Percentiles rank a stretch among this genome's conserved stretches.
phyloP scores from a whole-genome alignment of 2,329 filamentous ascomycete species.

The Neofusicoccum laricinum region DNA sequence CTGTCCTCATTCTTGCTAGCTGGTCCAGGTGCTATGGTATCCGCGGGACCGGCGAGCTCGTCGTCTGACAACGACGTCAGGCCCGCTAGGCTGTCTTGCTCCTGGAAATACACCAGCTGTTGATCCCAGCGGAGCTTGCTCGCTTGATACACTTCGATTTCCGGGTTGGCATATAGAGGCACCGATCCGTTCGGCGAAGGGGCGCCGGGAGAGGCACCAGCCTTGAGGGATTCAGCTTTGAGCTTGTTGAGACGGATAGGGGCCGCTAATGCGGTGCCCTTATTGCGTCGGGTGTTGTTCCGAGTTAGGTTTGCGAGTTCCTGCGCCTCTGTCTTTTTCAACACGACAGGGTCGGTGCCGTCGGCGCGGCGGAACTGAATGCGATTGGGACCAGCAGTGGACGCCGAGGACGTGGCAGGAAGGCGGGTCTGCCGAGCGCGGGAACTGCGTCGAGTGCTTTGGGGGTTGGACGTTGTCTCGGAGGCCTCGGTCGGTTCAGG shows the following conservation, averaged over 20 bases:
- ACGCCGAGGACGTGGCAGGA: slow-evolving; percentile 28
- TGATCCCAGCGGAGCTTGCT: slow-evolving; percentile 44
- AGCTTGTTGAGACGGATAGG: slow-evolving; percentile 43
- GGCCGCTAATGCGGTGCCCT: slow-evolving; percentile 44
- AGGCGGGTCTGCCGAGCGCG: slow-evolving; percentile 34
- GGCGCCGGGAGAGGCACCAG: neutral
- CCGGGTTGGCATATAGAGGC: neutral
- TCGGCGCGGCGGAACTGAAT: slow-evolving; percentile 45
- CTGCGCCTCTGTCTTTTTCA: slow-evolving; percentile 50
- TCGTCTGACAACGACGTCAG: neutral
- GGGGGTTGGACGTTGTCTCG: slow-evolving; percentile 14
- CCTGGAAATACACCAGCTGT: slow-evolving; percentile 44
- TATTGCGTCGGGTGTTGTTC: slow-evolving; percentile 51
- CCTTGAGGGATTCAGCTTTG: slow-evolving; percentile 26
- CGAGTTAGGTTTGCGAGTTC: slow-evolving; percentile 45
- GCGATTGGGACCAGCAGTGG: slow-evolving; percentile 34
- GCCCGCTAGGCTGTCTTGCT: slow-evolving; percentile 24
- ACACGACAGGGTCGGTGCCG: slow-evolving; percentile 40
- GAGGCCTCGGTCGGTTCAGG: slow-evolving; percentile 20
- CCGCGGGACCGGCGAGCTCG: slow-evolving; percentile 12
- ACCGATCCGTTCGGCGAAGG: neutral
- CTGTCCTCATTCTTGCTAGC: neutral
- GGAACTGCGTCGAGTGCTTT: slow-evolving; percentile 30
- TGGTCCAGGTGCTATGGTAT: slow-evolving; percentile 16
- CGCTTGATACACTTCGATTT: slow-evolving; percentile 13